Conservation (phyloP, 140 eudicot species). For the Eryngium alpinum region DNA sequence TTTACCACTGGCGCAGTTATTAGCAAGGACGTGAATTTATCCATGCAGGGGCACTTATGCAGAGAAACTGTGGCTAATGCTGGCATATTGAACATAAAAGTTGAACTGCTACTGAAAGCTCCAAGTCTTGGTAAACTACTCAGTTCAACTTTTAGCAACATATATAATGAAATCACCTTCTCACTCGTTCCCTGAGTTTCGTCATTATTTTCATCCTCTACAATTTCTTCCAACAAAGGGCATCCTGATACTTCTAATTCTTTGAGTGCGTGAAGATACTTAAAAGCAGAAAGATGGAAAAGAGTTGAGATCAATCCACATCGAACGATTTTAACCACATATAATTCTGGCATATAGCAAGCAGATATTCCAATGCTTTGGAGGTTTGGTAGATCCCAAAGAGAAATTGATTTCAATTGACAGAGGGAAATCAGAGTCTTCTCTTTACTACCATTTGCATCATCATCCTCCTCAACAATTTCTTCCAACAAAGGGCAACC, state of each 20-base stretch:
- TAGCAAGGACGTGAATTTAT: too few relatives aligned
- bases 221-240: neutral
- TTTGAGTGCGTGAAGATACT: neutral
- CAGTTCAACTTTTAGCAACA: neutral
- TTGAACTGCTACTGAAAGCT: neutral
- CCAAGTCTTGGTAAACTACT: neutral
- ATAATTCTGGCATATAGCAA: neutral
- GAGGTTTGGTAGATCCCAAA: too few relatives aligned
- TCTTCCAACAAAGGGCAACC: neutral
- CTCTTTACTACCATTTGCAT: too few relatives aligned
- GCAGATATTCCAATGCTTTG: too few relatives aligned
- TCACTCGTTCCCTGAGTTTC: neutral
- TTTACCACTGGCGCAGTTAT: too few relatives aligned
- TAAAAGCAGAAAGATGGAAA: neutral
- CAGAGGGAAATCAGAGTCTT: too few relatives aligned
- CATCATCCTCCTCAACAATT: too few relatives aligned
- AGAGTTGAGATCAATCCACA: neutral
- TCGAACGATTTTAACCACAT: neutral
- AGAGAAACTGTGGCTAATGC: neutral
- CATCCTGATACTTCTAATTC: neutral
- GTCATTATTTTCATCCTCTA: neutral
- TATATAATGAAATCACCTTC: neutral
- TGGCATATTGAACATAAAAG: neutral
- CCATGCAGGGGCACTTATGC: too few relatives aligned
- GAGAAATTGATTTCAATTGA: too few relatives aligned